Percentiles rank a stretch among this genome's conserved stretches.
These are phyloP conservation scores for Tetragonia tetragonoides DNA, from an alignment of 148 eudicot species.

Conservation along the genomic window DNA sequence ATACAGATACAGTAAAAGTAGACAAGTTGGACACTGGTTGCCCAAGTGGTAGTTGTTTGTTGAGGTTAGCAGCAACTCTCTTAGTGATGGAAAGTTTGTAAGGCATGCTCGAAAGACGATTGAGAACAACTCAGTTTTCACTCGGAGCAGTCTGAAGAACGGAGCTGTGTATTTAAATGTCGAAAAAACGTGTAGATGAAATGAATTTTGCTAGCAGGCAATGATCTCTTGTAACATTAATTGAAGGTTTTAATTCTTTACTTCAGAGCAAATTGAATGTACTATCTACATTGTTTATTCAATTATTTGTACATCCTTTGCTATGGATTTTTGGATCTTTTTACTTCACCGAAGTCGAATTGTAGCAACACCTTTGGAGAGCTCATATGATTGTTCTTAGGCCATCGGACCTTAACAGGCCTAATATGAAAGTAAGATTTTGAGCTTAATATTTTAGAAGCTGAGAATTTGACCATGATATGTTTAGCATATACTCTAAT, in stretches of 20 bases:
- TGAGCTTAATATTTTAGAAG: too few relatives aligned
- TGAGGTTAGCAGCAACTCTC: neutral
- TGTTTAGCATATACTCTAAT: too few relatives aligned
- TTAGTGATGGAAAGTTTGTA: neutral
- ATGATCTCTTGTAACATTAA: conserved; percentile 4
- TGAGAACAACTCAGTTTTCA: neutral
- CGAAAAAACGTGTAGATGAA: conserved; percentile 9
- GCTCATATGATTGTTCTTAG: too few relatives aligned
- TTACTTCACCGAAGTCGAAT: neutral
- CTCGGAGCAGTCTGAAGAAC: conserved; percentile 10
- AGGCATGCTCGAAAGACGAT: neutral
- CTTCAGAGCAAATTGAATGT: neutral
- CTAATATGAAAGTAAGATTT: too few relatives aligned
- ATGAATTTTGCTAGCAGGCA: conserved; percentile 2
- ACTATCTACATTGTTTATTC: neutral
- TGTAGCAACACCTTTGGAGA: too few relatives aligned
- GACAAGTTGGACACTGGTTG: neutral
- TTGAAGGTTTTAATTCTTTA: neutral
- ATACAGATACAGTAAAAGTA: conserved; percentile 2
- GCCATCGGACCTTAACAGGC: too few relatives aligned
- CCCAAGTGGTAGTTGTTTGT: neutral
- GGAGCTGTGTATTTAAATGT: conserved; percentile 7
- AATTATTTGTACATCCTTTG: neutral
- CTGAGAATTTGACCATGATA: too few relatives aligned
- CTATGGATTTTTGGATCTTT: neutral